Evolutionary conservation across 495 filamentous ascomycete genomes (phyloP).

Genomic region (Opeltia flavorubescens): DNA sequence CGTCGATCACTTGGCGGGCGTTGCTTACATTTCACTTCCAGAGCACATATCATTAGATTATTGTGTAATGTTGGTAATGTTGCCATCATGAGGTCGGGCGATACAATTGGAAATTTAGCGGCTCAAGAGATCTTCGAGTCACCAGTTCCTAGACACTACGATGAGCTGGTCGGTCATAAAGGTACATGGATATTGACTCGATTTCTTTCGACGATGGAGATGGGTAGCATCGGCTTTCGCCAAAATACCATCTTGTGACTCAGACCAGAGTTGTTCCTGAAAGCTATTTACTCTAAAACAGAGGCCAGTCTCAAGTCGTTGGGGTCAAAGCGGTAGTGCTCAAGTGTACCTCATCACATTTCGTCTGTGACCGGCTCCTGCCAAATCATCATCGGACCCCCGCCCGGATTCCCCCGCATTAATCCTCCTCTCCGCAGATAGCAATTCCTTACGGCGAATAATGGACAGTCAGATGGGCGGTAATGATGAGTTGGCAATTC

Average conservation of each 20-base stretch:
- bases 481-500: neutral
- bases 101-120: too few relatives aligned
- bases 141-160: too few relatives aligned
- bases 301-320: too few relatives aligned
- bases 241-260: neutral
- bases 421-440: neutral
- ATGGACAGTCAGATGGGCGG: neutral
- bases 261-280: neutral
- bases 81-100: too few relatives aligned
- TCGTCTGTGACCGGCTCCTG: neutral
- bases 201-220: neutral
- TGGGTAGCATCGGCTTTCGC: neutral
- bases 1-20: too few relatives aligned
- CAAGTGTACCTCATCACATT: neutral
- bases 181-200: neutral
- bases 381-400: neutral
- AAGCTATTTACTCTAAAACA: too few relatives aligned
- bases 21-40: too few relatives aligned
- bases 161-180: too few relatives aligned
- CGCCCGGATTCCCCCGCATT: too few relatives aligned
- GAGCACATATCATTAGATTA: too few relatives aligned
- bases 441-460: neutral
- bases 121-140: too few relatives aligned
- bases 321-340: neutral
- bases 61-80: too few relatives aligned